Evolutionary conservation across 441 rosid species (phyloP).

Genomic region (Raphanus hybrid): DNA sequence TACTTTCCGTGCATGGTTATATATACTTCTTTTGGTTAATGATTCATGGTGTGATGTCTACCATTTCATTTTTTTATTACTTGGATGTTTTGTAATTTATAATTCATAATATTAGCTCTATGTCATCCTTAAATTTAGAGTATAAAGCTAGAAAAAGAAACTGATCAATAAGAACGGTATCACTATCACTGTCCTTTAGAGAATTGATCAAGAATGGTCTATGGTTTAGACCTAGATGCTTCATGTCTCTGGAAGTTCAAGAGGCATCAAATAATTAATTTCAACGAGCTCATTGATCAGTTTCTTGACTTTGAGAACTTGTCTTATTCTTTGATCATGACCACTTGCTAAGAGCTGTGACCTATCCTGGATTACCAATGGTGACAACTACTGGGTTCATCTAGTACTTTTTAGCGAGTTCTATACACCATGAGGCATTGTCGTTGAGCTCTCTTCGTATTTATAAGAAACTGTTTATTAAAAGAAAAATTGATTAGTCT

Average conservation of each 20-base stretch:
- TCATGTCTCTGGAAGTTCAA: no score
- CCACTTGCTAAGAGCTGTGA: slow-evolving; percentile 77
- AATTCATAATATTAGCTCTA: no score
- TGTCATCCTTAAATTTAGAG: no score
- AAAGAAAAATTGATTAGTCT: no score
- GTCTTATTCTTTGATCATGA: slow-evolving; percentile 66
- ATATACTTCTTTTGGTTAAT: not conserved
- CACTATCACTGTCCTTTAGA: no score
- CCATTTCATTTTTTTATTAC: not conserved
- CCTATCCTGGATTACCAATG: slow-evolving; percentile 89
- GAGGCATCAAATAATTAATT: no score
- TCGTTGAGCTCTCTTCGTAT: not conserved
- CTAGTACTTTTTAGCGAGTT: slow-evolving; percentile 58
- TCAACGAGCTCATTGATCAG: slow-evolving; percentile 61
- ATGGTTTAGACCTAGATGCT: no score
- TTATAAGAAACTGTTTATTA: not conserved
- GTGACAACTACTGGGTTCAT: slow-evolving; percentile 92
- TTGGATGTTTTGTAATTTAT: no score
- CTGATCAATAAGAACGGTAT: no score
- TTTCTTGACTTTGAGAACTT: slow-evolving; percentile 63
- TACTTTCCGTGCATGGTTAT: not conserved
- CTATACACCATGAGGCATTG: slow-evolving; percentile 90
- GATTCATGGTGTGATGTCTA: slow-evolving; percentile 8
- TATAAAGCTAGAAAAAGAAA: no score
- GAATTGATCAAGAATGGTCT: no score